These are phyloP conservation scores for Cryoendolithus antarcticus DNA, from an alignment of 2,329 filamentous ascomycete genomes.

Conservation along the genomic window DNA sequence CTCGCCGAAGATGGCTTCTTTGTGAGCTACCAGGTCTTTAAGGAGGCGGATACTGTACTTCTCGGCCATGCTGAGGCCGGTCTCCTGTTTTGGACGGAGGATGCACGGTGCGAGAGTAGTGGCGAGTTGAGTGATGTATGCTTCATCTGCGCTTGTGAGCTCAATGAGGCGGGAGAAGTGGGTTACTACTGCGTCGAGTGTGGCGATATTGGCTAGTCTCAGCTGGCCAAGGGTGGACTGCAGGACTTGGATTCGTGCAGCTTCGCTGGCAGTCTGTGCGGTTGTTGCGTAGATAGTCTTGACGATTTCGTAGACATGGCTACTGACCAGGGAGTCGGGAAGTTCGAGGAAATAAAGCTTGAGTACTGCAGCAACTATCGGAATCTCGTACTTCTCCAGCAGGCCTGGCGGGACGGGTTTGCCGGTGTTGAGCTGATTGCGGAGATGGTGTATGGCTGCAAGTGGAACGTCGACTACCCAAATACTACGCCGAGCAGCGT, in stretches of 20 bases:
- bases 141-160: conserved; percentile 86
- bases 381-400: conserved; percentile 81
- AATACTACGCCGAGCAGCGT: conserved; percentile 80
- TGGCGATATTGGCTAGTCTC: conserved; percentile 92
- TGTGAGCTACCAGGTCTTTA: conserved; percentile 83
- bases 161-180: conserved; percentile 96
- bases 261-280: conserved; percentile 61
- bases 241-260: conserved; percentile 73
- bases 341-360: conserved; percentile 93
- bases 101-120: conserved; percentile 71
- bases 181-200: conserved; percentile 94
- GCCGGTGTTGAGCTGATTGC: conserved; percentile 74
- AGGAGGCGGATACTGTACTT: conserved; percentile 83
- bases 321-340: conserved; percentile 95
- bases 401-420: conserved; percentile 64
- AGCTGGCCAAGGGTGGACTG: conserved; percentile 94
- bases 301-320: conserved; percentile 96
- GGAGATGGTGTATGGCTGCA: conserved; percentile 69
- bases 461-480: conserved; percentile 92
- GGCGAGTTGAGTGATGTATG: conserved; percentile 65
- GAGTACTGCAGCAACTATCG: conserved; percentile 80
- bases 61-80: conserved; percentile 87
- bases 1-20: conserved; percentile 89
- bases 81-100: conserved; percentile 75
- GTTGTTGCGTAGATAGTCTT: conserved; percentile 90